phyloP scores from a whole-genome alignment of 768 basidiomycete species.

The Lyophyllum semitale region DNA sequence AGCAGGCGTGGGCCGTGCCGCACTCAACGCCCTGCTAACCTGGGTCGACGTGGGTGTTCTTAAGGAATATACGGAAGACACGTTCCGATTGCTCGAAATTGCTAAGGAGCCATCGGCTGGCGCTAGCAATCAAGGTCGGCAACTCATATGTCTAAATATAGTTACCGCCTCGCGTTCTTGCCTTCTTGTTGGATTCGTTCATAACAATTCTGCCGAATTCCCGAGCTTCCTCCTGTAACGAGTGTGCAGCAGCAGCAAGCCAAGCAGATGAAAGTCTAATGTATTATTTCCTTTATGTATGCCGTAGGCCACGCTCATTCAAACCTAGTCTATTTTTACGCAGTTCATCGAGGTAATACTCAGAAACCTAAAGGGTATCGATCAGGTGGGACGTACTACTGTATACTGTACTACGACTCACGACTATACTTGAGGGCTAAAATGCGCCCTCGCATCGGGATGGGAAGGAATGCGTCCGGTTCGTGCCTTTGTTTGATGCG shows the following conservation, averaged over 20 bases:
- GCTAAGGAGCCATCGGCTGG: slow-evolving; percentile 46
- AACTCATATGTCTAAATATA: background rate
- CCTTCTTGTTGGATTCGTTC: background rate
- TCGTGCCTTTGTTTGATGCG: slow-evolving; percentile 13
- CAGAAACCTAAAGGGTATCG: too few relatives aligned
- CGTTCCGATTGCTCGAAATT: slow-evolving; percentile 67
- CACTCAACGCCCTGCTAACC: slow-evolving; percentile 74
- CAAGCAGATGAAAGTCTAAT: slow-evolving; percentile 85
- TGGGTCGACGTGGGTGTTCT: slow-evolving; percentile 87
- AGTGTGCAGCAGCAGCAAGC: slow-evolving; percentile 74
- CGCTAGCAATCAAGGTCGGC: slow-evolving; percentile 17
- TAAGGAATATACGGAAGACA: slow-evolving; percentile 61
- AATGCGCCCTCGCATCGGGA: background rate
- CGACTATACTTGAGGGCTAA: too few relatives aligned
- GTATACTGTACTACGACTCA: too few relatives aligned
- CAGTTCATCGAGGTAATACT: slow-evolving; percentile 93
- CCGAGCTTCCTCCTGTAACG: slow-evolving; percentile 49
- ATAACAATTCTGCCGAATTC: slow-evolving; percentile 32
- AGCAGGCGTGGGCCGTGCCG: slow-evolving; percentile 58
- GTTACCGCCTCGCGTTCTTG: background rate
- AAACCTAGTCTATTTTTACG: slow-evolving; percentile 3
- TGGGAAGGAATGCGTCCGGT: slow-evolving; percentile 12
- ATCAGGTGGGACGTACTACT: too few relatives aligned
- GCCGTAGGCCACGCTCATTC: background rate
- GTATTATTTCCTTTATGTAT: slow-evolving; percentile 42